These are phyloP conservation scores for Nemania sp. DNA, from an alignment of 2,329 filamentous ascomycete species.

Conservation along the genomic window DNA sequence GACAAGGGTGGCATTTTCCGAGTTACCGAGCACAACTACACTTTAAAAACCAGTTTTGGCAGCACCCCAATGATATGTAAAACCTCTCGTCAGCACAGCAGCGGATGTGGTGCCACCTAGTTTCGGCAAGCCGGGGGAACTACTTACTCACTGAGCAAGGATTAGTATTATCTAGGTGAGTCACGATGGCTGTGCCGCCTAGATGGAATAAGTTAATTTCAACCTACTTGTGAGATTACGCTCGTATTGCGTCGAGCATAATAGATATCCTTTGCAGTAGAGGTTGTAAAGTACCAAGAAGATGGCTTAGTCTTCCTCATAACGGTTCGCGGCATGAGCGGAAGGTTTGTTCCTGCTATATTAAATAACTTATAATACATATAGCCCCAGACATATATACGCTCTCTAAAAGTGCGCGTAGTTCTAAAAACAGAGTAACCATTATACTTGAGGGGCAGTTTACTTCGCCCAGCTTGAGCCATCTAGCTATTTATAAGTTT, in stretches of 20 bases:
- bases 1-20: constrained; percentile 4
- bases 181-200: constrained; percentile 9
- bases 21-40: background rate
- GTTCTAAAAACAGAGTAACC: no score
- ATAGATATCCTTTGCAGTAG: background rate
- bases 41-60: background rate
- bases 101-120: background rate
- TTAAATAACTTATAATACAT: background rate
- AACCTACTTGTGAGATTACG: background rate
- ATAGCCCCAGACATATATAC: no score
- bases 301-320: background rate
- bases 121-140: background rate
- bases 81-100: constrained; percentile 13
- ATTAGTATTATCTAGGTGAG: constrained; percentile 11
- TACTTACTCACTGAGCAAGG: constrained; percentile 3
- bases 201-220: background rate
- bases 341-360: background rate
- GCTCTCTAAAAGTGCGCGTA: no score
- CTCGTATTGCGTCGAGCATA: background rate
- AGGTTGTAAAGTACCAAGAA: background rate
- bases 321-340: background rate
- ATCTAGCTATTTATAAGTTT: no score
- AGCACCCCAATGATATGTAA: background rate
- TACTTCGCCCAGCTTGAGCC: no score
- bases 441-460: no score